Percentiles rank a stretch among this genome's conserved stretches.
Evolutionary conservation across 345 rosid species (phyloP).

Genomic region (Punica granatum): DNA sequence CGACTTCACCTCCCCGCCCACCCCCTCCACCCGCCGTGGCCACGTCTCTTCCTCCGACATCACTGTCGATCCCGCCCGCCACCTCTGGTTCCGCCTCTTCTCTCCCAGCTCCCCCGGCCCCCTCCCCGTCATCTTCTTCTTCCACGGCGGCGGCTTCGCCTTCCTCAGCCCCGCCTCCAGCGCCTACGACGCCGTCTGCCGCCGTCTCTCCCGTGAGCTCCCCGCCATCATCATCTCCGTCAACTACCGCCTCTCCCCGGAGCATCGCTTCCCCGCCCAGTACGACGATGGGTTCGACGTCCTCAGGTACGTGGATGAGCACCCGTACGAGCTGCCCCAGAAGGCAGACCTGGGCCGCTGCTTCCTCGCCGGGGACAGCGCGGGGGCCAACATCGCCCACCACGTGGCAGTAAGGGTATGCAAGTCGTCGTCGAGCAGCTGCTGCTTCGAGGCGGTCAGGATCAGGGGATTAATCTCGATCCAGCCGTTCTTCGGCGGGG

Average conservation of each 20-base stretch:
- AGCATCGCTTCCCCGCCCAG: constrained; percentile 62
- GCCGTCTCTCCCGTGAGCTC: constrained; percentile 43
- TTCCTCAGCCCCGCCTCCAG: constrained; percentile 44
- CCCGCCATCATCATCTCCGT: constrained; percentile 63
- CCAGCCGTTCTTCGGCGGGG: constrained; percentile 80
- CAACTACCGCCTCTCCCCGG: constrained; percentile 71
- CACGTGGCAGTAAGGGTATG: constrained; percentile 47
- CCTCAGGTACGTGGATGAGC: constrained; percentile 41
- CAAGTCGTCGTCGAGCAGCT: background rate
- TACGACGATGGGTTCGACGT: constrained; percentile 75
- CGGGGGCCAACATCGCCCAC: constrained; percentile 78
- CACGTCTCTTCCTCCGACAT: constrained; percentile 51
- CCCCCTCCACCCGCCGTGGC: constrained; percentile 34
- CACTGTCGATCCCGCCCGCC: constrained; percentile 48
- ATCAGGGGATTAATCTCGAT: constrained; percentile 48
- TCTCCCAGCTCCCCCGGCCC: constrained; percentile 18
- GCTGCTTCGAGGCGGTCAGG: constrained; percentile 26
- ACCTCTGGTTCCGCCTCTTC: constrained; percentile 75
- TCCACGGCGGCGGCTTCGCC: constrained; percentile 84
- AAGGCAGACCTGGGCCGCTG: constrained; percentile 52
- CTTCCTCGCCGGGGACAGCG: constrained; percentile 73
- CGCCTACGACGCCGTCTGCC: constrained; percentile 57
- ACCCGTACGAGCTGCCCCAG: constrained; percentile 29
- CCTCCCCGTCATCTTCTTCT: constrained; percentile 65
- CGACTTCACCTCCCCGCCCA: constrained; percentile 38